Evolutionary conservation across 768 basidiomycete species (phyloP).

Genomic region (Cyathus striatus): DNA sequence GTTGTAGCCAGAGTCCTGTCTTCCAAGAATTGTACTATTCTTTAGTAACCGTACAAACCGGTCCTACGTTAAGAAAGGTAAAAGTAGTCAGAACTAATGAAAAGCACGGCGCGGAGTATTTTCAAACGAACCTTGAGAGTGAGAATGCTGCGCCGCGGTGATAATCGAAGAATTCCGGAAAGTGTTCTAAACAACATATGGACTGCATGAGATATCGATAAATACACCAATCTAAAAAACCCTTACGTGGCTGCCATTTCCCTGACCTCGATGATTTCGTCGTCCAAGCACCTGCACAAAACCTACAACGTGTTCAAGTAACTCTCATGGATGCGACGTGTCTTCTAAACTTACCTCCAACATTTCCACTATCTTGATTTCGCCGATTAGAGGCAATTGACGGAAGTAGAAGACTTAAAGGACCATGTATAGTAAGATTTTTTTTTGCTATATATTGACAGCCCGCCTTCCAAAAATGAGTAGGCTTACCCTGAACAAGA

Average conservation of each 20-base stretch:
- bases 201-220: too few species aligned
- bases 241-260: constrained; percentile 84
- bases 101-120: background rate
- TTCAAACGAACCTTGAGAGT: constrained; percentile 57
- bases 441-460: background rate
- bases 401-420: constrained; percentile 79
- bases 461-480: constrained; percentile 2
- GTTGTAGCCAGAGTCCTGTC: constrained; percentile 63
- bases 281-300: constrained; percentile 75
- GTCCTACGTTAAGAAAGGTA: constrained; percentile 35
- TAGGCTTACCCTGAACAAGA: constrained; percentile 61
- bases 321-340: background rate
- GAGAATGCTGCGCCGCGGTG: constrained; percentile 71
- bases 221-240: constrained; percentile 1
- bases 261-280: constrained; percentile 85
- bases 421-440: background rate
- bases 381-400: constrained; percentile 75
- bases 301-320: constrained; percentile 35
- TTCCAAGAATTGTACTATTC: constrained; percentile 57
- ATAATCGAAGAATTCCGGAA: constrained; percentile 78
- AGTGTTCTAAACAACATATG: constrained; percentile 45
- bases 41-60: constrained; percentile 77
- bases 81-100: constrained; percentile 1
- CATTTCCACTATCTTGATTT: constrained; percentile 72
- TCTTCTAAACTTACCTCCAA: constrained; percentile 51